Evolutionary conservation across 345 rosid species (phyloP).

Genomic region (Camelina sativa): DNA sequence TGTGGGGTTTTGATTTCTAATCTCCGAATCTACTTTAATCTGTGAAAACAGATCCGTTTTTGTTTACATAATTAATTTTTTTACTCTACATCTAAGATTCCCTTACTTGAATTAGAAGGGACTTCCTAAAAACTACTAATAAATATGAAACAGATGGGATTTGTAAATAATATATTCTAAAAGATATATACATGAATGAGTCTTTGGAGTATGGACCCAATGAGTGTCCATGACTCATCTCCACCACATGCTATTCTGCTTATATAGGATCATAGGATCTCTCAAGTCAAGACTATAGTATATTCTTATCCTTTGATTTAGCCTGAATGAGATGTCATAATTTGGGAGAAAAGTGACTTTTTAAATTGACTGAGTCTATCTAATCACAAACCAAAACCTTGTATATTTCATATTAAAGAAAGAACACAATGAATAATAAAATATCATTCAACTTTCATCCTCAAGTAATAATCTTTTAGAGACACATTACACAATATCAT

Average conservation of each 20-base stretch:
- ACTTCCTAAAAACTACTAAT: too few species aligned
- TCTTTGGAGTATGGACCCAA: background rate
- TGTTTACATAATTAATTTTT: too few species aligned
- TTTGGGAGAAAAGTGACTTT: background rate
- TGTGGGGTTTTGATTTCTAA: background rate
- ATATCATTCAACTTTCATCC: constrained; percentile 23
- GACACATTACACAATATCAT: constrained; percentile 32
- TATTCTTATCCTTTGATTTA: constrained; percentile 32
- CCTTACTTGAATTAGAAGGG: too few species aligned
- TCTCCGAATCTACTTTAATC: background rate
- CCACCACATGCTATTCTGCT: constrained; percentile 20
- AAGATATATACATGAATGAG: too few species aligned
- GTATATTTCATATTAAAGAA: constrained; percentile 12
- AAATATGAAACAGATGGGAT: too few species aligned
- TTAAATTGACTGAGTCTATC: background rate
- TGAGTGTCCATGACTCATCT: constrained; percentile 25
- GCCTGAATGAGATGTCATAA: constrained; percentile 3
- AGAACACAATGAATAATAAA: constrained; percentile 21
- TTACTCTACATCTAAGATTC: too few species aligned
- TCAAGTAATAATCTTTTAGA: constrained; percentile 31
- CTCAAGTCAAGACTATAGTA: constrained; percentile 16
- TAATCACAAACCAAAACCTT: constrained; percentile 22
- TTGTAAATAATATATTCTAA: too few species aligned
- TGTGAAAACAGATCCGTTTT: background rate
- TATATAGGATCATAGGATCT: constrained; percentile 7